Conservation (phyloP, 768 basidiomycete genomes). For the Termitomyces sp. region DNA sequence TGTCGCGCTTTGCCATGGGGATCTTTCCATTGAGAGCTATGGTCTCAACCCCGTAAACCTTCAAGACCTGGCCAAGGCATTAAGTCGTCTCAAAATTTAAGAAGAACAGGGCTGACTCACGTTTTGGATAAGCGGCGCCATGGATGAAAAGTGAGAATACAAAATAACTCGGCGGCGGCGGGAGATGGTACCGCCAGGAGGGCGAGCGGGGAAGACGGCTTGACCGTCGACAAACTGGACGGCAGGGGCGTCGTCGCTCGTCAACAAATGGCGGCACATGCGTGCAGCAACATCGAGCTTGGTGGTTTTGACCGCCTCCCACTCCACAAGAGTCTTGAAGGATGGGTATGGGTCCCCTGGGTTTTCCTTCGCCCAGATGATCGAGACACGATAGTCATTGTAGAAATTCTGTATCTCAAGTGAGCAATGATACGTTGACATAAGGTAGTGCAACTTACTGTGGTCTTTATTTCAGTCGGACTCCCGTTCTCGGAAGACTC, state of each 20-base stretch:
- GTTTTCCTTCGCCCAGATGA: not conserved
- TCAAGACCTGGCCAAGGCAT: not conserved
- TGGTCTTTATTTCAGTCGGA: not conserved
- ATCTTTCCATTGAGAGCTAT: conserved; percentile 15
- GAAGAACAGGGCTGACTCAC: not conserved
- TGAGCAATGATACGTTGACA: not conserved
- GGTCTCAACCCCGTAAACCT: not conserved
- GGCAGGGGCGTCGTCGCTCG: conserved; percentile 1
- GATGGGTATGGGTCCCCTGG: not conserved
- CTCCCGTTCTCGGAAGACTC: not conserved
- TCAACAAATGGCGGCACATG: not conserved
- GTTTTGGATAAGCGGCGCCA: conserved; percentile 15
- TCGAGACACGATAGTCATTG: not conserved
- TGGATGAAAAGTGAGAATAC: conserved; percentile 15
- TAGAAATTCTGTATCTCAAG: not conserved
- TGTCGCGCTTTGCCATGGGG: conserved; percentile 5
- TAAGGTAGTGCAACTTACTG: not conserved
- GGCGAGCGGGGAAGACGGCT: not conserved
- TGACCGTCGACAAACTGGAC: conserved; percentile 5
- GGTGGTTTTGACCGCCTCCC: conserved; percentile 1
- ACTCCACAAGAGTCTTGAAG: not conserved
- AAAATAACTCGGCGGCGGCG: conserved; percentile 1
- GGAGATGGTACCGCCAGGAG: not conserved
- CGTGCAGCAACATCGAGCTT: conserved; percentile 9
- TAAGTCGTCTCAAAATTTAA: not conserved